A percentile compares a stretch with the other conserved stretches of the same genome.
These are phyloP conservation scores for Bullera alba DNA, from an alignment of 768 basidiomycete species.

Conservation along the genomic window DNA sequence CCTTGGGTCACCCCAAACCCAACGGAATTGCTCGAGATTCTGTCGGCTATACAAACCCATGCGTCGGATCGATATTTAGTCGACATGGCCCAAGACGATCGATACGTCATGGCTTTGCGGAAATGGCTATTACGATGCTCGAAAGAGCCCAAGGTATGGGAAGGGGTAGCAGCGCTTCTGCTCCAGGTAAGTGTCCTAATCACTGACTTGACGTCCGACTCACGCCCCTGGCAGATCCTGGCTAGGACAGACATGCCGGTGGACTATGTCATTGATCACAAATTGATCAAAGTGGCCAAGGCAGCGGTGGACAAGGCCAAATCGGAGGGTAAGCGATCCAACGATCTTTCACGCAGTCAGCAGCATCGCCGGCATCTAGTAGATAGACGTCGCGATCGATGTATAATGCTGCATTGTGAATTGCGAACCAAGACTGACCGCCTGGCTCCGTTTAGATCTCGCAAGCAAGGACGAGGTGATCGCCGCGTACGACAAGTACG, in stretches of 20 bases:
- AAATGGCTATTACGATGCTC: constrained; percentile 15
- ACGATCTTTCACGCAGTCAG: not conserved
- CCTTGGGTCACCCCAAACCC: constrained; percentile 22
- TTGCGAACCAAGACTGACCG: not conserved
- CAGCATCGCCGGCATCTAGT: not conserved
- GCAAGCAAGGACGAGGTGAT: constrained; percentile 6
- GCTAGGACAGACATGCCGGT: constrained; percentile 28
- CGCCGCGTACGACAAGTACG: constrained; percentile 9
- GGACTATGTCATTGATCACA: constrained; percentile 12
- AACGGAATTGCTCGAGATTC: constrained; percentile 24
- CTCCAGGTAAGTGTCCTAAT: constrained; percentile 16
- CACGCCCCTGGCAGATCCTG: constrained; percentile 19
- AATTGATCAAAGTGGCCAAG: constrained; percentile 13
- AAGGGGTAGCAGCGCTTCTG: constrained; percentile 15
- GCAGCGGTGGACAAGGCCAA: not conserved
- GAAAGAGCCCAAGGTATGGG: constrained; percentile 26
- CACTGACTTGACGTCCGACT: not conserved
- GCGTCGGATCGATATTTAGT: constrained; percentile 20
- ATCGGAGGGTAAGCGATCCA: not conserved
- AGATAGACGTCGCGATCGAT: not conserved
- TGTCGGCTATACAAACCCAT: constrained; percentile 5
- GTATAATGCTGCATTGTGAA: not conserved
- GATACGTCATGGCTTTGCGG: constrained; percentile 14
- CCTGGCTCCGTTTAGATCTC: constrained; percentile 7
- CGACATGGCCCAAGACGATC: constrained; percentile 24